A percentile compares a stretch with the other conserved stretches of the same genome.
Conservation (phyloP, 2,329 filamentous ascomycete species). For the Xylariaceae sp. region DNA sequence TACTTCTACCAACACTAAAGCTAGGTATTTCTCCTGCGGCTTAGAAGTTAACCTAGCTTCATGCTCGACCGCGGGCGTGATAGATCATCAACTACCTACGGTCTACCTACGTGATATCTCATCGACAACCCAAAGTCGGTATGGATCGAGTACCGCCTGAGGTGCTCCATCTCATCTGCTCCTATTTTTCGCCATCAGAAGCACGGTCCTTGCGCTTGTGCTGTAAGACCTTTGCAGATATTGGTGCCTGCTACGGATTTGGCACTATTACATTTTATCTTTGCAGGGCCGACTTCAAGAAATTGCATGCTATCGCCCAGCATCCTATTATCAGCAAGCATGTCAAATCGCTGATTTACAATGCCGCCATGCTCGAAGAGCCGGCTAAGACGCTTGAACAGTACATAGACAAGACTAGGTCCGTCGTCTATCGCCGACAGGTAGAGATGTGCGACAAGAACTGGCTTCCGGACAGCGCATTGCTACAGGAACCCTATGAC, state of each 20-base stretch:
- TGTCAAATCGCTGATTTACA: conserved; percentile 7
- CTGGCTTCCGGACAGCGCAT: conserved; percentile 1
- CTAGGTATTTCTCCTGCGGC: too few species aligned
- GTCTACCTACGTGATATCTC: not conserved
- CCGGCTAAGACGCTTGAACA: too few species aligned
- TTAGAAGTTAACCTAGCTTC: too few species aligned
- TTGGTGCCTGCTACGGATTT: conserved; percentile 7
- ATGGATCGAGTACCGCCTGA: conserved; percentile 1
- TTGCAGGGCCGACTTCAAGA: conserved; percentile 6
- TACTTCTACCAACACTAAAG: too few species aligned
- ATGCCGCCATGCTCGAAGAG: not conserved
- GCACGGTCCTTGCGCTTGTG: conserved; percentile 9
- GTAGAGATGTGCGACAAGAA: not conserved
- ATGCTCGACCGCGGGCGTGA: too few species aligned
- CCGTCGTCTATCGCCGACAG: not conserved
- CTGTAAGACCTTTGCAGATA: conserved; percentile 11
- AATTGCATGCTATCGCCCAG: conserved; percentile 2
- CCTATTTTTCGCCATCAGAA: conserved; percentile 3
- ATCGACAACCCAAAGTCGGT: not conserved
- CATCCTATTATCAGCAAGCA: conserved; percentile 13
- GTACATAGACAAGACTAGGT: not conserved
- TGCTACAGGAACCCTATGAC: too few species aligned
- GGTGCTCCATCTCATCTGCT: conserved; percentile 4
- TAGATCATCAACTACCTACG: too few species aligned
- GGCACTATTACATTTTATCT: conserved; percentile 1